Percentiles rank a stretch among this genome's conserved stretches.
phyloP scores from a whole-genome alignment of 768 basidiomycete species.

The Hypholoma fasciculare region DNA sequence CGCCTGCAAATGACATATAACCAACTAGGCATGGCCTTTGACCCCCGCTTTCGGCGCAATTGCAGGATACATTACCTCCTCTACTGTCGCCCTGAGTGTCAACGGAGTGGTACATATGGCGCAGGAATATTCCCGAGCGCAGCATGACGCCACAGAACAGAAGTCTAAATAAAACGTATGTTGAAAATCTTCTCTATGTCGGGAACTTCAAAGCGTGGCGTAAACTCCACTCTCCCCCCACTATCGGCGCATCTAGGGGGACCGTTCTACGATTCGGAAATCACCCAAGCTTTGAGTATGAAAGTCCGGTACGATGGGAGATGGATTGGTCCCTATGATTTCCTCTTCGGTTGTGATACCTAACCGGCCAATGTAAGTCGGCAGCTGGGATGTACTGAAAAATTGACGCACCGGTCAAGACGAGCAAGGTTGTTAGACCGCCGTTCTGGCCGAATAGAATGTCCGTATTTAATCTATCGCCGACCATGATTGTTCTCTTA shows the following conservation, averaged over 20 bases:
- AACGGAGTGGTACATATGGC: constrained; percentile 40
- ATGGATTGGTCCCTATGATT: constrained; percentile 69
- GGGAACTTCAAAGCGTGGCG: background rate
- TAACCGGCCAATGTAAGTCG: constrained; percentile 26
- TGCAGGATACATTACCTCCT: constrained; percentile 63
- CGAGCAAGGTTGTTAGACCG: constrained; percentile 84
- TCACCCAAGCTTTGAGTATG: constrained; percentile 84
- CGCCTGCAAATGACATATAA: constrained; percentile 9
- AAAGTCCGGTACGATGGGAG: constrained; percentile 76
- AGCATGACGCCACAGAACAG: constrained; percentile 13
- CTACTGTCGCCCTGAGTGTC: constrained; percentile 51
- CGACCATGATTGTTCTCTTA: constrained; percentile 88
- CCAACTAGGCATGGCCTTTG: constrained; percentile 74
- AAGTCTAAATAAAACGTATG: constrained; percentile 12
- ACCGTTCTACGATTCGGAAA: constrained; percentile 44
- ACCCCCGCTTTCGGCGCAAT: constrained; percentile 75
- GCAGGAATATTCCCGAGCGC: constrained; percentile 30
- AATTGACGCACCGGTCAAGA: constrained; percentile 74
- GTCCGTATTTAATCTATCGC: constrained; percentile 94
- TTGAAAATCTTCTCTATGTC: constrained; percentile 14
- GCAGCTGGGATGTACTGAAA: background rate
- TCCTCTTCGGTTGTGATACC: constrained; percentile 79
- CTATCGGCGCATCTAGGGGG: constrained; percentile 11
- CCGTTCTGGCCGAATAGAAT: constrained; percentile 91
- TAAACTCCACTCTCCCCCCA: constrained; percentile 1